A percentile compares a stretch with the other conserved stretches of the same genome.
phyloP scores from a whole-genome alignment of 345 rosid species.

The Cardamine resedifolia region DNA sequence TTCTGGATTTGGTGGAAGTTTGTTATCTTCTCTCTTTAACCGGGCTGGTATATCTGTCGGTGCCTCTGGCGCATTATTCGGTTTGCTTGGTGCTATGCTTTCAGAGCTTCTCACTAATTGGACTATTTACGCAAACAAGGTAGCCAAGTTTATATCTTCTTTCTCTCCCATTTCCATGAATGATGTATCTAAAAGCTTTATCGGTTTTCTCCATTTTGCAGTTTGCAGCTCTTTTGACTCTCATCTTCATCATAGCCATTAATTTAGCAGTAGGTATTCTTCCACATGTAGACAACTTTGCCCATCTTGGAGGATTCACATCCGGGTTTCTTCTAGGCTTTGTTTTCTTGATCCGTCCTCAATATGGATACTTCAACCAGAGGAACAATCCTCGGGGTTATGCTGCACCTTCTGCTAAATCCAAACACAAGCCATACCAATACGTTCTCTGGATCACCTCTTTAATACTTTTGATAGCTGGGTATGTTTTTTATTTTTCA shows the following conservation, averaged over 20 bases:
- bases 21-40: conserved; percentile 80
- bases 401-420: conserved; percentile 41
- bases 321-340: conserved; percentile 97
- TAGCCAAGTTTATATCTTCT: conserved; percentile 13
- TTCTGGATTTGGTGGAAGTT: conserved; percentile 92
- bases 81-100: conserved; percentile 94
- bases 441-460: conserved; percentile 64
- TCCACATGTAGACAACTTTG: conserved; percentile 97
- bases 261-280: conserved; percentile 86
- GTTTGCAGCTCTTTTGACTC: conserved; percentile 88
- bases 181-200: conserved; percentile 28
- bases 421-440: conserved; percentile 81
- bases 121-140: conserved; percentile 95
- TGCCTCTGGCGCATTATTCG: conserved; percentile 98
- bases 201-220: conserved; percentile 40
- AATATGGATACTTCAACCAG: conserved; percentile 72
- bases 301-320: conserved; percentile 91
- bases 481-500: conserved; percentile 46
- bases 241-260: conserved; percentile 61
- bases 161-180: neutral
- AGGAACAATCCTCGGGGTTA: conserved; percentile 54
- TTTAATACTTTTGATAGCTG: conserved; percentile 46
- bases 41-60: conserved; percentile 85
- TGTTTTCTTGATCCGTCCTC: conserved; percentile 81
- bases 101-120: conserved; percentile 94